These are phyloP conservation scores for Citrullus mucosospermus DNA, from an alignment of 306 rosid species.

Conservation along the genomic window DNA sequence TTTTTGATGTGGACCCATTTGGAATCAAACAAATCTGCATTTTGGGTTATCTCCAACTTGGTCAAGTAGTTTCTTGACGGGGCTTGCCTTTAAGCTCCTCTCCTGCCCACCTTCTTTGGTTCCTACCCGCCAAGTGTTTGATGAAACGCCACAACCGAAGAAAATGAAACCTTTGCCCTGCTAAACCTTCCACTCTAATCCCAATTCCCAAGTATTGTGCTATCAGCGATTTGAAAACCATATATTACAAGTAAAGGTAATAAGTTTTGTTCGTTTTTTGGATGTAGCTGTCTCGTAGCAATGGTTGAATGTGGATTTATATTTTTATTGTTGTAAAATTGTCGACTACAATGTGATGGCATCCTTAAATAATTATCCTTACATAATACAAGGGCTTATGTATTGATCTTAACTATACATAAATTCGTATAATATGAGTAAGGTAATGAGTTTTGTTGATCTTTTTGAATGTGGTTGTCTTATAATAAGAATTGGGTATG, in stretches of 20 bases:
- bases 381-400: no score
- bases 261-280: background rate
- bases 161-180: background rate
- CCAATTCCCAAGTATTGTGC: background rate
- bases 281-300: no score
- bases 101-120: background rate
- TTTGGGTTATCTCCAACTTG: slow-evolving; percentile 2
- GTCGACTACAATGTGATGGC: no score
- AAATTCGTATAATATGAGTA: no score
- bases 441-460: no score
- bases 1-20: background rate
- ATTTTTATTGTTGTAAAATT: no score
- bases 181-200: background rate
- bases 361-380: no score
- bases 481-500: no score
- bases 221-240: background rate
- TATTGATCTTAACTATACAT: no score
- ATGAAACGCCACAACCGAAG: background rate
- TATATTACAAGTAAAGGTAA: background rate
- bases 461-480: no score
- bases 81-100: background rate
- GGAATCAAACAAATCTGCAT: background rate
- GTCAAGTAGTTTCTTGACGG: background rate
- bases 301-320: no score
- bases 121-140: background rate